Evolutionary conservation across 352 stramenopile species (phyloP).

Genomic region (Pythium folliculosum): DNA sequence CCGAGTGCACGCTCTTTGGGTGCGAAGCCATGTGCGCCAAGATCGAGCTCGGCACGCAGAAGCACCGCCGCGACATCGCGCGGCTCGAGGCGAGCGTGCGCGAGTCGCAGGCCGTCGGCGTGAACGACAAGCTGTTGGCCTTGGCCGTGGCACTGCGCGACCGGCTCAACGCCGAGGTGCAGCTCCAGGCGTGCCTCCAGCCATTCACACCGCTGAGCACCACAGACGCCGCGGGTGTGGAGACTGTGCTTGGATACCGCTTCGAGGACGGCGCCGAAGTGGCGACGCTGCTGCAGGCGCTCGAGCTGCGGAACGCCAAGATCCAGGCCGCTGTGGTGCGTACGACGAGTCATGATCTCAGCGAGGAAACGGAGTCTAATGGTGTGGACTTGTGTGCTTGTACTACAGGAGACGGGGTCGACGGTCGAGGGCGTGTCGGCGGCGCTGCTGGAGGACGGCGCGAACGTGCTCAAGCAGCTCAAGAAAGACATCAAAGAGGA

Average conservation of each 20-base stretch:
- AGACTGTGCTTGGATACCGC: constrained; percentile 36
- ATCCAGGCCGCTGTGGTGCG: constrained; percentile 54
- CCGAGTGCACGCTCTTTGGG: constrained; percentile 81
- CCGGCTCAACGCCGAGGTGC: constrained; percentile 66
- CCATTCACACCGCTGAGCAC: constrained; percentile 38
- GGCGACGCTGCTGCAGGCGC: constrained; percentile 62
- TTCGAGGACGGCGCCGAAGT: constrained; percentile 55
- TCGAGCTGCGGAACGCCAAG: constrained; percentile 60
- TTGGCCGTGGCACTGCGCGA: constrained; percentile 47
- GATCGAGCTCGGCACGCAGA: constrained; percentile 58
- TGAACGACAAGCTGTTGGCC: constrained; percentile 60
- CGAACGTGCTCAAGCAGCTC: constrained; percentile 63
- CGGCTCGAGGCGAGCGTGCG: constrained; percentile 64
- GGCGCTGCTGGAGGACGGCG: constrained; percentile 60
- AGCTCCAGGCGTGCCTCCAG: constrained; percentile 58
- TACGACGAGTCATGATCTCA: not conserved
- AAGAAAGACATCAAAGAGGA: constrained; percentile 86
- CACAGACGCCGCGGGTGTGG: constrained; percentile 28
- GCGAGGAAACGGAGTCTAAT: not conserved
- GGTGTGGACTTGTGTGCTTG: constrained; percentile 2
- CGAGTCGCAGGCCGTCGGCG: constrained; percentile 48
- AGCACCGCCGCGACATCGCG: constrained; percentile 54
- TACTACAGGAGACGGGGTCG: constrained; percentile 39
- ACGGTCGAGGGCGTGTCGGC: constrained; percentile 54
- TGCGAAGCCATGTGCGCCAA: constrained; percentile 64